These are phyloP conservation scores for Neopestalotiopsis sp. DNA, from an alignment of 2,329 filamentous ascomycete species.

Conservation along the genomic window DNA sequence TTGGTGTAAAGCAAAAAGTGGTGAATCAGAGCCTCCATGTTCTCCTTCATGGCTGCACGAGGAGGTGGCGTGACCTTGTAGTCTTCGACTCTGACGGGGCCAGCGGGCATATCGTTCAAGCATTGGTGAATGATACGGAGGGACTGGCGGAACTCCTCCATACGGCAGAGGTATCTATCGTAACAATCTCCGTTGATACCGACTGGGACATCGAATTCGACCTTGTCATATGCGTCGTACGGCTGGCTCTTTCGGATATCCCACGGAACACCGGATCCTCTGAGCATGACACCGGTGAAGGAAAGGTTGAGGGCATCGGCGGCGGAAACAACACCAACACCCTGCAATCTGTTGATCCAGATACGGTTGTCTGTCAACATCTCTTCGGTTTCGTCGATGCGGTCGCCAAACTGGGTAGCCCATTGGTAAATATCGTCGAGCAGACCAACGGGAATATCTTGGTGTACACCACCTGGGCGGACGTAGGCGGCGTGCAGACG, in stretches of 20 bases:
- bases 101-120: constrained; percentile 97
- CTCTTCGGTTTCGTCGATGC: constrained; percentile 98
- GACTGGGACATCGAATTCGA: constrained; percentile 97
- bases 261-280: constrained; percentile 94
- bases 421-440: constrained; percentile 99
- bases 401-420: constrained; percentile 98
- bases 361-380: constrained; percentile 99
- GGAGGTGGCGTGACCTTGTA: constrained; percentile 98
- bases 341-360: constrained; percentile 93
- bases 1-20: constrained; percentile 99
- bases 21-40: constrained; percentile 99
- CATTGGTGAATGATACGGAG: constrained; percentile 99
- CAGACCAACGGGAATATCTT: constrained; percentile 91
- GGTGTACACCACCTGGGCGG: constrained; percentile 92
- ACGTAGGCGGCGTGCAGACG: constrained; percentile 97
- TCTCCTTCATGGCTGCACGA: constrained; percentile 99
- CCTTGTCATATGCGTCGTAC: constrained; percentile 96
- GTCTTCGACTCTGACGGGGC: constrained; percentile 93
- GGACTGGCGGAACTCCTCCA: constrained; percentile 99
- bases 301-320: constrained; percentile 95
- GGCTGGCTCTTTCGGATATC: constrained; percentile 96
- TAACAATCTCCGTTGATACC: constrained; percentile 98
- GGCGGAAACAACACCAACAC: constrained; percentile 88
- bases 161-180: constrained; percentile 97
- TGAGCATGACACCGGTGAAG: constrained; percentile 97